These are phyloP conservation scores for Colletotrichum cereale DNA, from an alignment of 2,329 filamentous ascomycete genomes.

Conservation along the genomic window DNA sequence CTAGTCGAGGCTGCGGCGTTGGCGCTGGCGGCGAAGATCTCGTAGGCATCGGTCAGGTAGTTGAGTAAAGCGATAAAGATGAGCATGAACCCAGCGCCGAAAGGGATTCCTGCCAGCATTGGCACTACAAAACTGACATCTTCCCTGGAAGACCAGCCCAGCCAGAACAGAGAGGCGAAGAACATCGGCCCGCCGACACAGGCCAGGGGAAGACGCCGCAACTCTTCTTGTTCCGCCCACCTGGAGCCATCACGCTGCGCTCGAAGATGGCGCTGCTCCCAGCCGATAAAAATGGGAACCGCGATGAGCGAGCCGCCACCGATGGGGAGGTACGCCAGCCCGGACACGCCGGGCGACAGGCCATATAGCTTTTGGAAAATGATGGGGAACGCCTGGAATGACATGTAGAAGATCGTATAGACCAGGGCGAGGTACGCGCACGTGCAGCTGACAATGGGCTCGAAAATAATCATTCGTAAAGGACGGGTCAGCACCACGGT, in stretches of 20 bases:
- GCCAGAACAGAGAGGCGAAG: slow-evolving; percentile 68
- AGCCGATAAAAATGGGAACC: slow-evolving; percentile 70
- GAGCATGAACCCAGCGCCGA: slow-evolving; percentile 71
- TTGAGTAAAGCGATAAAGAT: slow-evolving; percentile 75
- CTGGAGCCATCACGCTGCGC: slow-evolving; percentile 50
- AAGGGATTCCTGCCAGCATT: slow-evolving; percentile 70
- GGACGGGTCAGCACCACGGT: slow-evolving; percentile 79
- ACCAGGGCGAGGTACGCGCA: slow-evolving; percentile 79
- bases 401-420: slow-evolving; percentile 78
- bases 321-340: slow-evolving; percentile 77
- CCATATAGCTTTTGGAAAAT: slow-evolving; percentile 75
- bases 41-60: slow-evolving; percentile 77
- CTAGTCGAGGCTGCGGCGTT: slow-evolving; percentile 42
- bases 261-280: slow-evolving; percentile 56
- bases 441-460: slow-evolving; percentile 79
- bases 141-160: slow-evolving; percentile 68
- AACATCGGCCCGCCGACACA: slow-evolving; percentile 77
- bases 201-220: slow-evolving; percentile 77
- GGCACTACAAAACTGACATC: slow-evolving; percentile 66
- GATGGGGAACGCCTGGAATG: slow-evolving; percentile 80
- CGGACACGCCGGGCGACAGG: slow-evolving; percentile 73
- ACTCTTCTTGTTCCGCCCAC: slow-evolving; percentile 75
- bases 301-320: slow-evolving; percentile 72
- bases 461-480: slow-evolving; percentile 77
- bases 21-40: slow-evolving; percentile 64